Base-by-base conservation (phyloP, 257 asterid species). In the Ehretia macrophylla region DNA sequence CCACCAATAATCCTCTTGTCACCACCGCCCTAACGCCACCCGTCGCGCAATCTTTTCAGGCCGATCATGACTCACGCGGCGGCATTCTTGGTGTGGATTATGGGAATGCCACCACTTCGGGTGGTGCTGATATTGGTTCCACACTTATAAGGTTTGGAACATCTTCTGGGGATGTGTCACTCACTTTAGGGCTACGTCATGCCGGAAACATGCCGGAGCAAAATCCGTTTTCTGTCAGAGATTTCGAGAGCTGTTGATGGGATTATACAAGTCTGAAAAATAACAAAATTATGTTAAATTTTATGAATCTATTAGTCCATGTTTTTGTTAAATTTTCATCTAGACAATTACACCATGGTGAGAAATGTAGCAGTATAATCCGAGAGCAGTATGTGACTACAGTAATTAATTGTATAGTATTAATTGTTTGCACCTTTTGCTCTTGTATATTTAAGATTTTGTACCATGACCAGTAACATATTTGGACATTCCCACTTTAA, bases 131-230 rank as follows among this genome's bases (percentile, higher is more conserved):
- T 40, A 51, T 76, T 22, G 95, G 82, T 1, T 72, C 93, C 1
- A 79, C 87, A 56, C 56, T 89, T 8, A 80, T 85, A 44, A 74
- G 95, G 74, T 85, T 86, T 10, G 97, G 97, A 58, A 51, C 91
- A 19, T 79, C 61, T 9, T 47, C 90, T 17, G 96, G 99, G 14
- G 99, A 93, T 39, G 95, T 93, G 19, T 93, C 99, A 14, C 95
- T 93, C 21, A 88, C 99, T 1, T 67, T 93, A 69, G 99, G 99
- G 81, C 79, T 93, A 44, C 96, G 90, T 32, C 99, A 93, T 68
- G 85, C 93, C 60, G 99, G 97, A 17, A 89, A 93, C 69, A 14
- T 86, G 73, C 95, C 94, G 69, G 99, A 86, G 73, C 86, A 86
- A 56, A 81, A 70, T 55, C 77, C 70, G 11, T 87, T 87, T 82